These are phyloP conservation scores for Fusarium robinianum DNA, from an alignment of 2,329 filamentous ascomycete genomes.

Conservation along the genomic window DNA sequence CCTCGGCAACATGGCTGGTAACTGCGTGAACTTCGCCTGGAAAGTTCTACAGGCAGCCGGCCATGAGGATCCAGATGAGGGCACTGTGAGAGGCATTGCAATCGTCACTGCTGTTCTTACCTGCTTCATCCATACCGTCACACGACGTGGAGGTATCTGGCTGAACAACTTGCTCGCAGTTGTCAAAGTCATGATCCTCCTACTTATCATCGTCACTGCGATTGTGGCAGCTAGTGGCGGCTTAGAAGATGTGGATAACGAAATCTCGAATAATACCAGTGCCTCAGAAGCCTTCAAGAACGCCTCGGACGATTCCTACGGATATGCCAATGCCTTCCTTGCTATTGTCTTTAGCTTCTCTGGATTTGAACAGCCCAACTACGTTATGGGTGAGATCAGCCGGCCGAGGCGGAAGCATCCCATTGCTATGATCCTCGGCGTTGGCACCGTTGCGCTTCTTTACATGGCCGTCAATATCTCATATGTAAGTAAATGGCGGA, in stretches of 20 bases:
- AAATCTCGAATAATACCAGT: slow-evolving; percentile 36
- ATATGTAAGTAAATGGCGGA: slow-evolving; percentile 38
- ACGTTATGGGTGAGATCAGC: slow-evolving; percentile 43
- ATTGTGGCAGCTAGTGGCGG: slow-evolving; percentile 40
- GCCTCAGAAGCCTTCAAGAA: slow-evolving; percentile 32
- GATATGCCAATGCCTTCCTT: slow-evolving; percentile 48
- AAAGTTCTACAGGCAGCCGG: slow-evolving; percentile 46
- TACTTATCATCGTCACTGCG: slow-evolving; percentile 47
- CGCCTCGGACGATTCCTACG: slow-evolving; percentile 35
- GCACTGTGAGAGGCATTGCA: slow-evolving; percentile 52
- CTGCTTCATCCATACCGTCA: slow-evolving; percentile 54
- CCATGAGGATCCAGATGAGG: slow-evolving; percentile 32
- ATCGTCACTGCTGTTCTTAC: slow-evolving; percentile 49
- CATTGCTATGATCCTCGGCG: slow-evolving; percentile 37
- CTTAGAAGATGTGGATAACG: slow-evolving; percentile 31
- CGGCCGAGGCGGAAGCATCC: slow-evolving; percentile 41
- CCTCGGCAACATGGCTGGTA: slow-evolving; percentile 54
- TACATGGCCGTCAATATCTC: slow-evolving; percentile 46
- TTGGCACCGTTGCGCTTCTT: slow-evolving; percentile 39
- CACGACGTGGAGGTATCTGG: slow-evolving; percentile 54
- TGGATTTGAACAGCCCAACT: slow-evolving; percentile 47
- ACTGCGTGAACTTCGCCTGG: slow-evolving; percentile 52
- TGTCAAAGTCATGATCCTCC: slow-evolving; percentile 53
- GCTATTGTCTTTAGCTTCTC: slow-evolving; percentile 48
- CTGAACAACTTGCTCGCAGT: slow-evolving; percentile 57